Conservation (phyloP, 2,329 filamentous ascomycete genomes). For the Podosphaera xanthii region DNA sequence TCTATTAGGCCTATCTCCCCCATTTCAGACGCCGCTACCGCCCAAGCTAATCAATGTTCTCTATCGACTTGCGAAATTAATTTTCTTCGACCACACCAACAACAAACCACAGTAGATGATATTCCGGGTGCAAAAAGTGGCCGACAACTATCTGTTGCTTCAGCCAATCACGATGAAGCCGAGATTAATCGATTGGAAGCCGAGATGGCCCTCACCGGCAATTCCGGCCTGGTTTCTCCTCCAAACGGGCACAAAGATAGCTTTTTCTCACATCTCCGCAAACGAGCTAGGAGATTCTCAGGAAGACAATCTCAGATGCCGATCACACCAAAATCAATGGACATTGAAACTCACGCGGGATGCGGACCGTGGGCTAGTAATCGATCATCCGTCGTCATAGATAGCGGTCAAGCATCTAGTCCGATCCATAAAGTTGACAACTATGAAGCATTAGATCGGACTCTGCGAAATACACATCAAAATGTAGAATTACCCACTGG, state of each 20-base stretch:
- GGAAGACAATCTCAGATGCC: slow-evolving; percentile 62
- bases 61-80: slow-evolving; percentile 29
- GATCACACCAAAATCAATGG: slow-evolving; percentile 57
- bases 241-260: slow-evolving; percentile 70
- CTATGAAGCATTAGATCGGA: slow-evolving; percentile 37
- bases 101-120: slow-evolving; percentile 26
- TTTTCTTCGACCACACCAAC: slow-evolving; percentile 16
- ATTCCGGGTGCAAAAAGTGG: slow-evolving; percentile 77
- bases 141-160: slow-evolving; percentile 77
- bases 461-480: slow-evolving; percentile 30
- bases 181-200: slow-evolving; percentile 79
- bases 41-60: slow-evolving; percentile 52
- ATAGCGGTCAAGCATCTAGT: slow-evolving; percentile 24
- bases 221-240: slow-evolving; percentile 51
- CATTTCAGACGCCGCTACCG: slow-evolving; percentile 81
- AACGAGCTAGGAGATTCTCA: slow-evolving; percentile 77
- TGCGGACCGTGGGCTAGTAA: slow-evolving; percentile 78
- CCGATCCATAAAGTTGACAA: slow-evolving; percentile 30
- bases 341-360: slow-evolving; percentile 79
- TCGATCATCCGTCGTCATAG: slow-evolving; percentile 61
- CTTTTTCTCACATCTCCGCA: slow-evolving; percentile 93
- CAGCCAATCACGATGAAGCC: slow-evolving; percentile 77
- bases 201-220: slow-evolving; percentile 71
- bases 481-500: slow-evolving; percentile 21
- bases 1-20: slow-evolving; percentile 89